Base-by-base conservation (phyloP, 768 basidiomycete genomes). In the Hypholoma sublateritium region DNA sequence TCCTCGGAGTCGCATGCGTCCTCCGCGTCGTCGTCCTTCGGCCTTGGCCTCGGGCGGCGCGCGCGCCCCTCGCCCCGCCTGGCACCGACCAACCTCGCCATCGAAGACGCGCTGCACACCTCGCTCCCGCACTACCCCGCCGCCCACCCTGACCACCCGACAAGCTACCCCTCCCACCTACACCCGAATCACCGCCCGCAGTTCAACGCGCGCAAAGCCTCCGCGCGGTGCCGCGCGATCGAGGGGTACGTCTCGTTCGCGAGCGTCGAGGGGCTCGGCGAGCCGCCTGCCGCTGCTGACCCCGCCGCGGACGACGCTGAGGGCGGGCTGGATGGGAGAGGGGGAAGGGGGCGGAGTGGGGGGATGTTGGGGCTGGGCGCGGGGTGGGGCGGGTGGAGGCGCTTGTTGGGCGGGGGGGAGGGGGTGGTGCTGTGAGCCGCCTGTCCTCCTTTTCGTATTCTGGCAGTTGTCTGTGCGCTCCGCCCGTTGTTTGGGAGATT, bases 181-280 rank as follows among this genome's bases (percentile, higher is more conserved):
- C 42, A 44, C 14, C 4, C 52, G 7, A 4, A 3, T 7, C 3
- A 28, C 2, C 28, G 28, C 14, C 73, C 79, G n/a, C 61, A 73
- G 3, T 89, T 89, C 75, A 84, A 89, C 63, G 85, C 81, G 11
- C 80, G 82, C 39, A 79, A 77, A 19, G 87, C 88, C 5, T 79
- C 79, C n/a, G 80, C 77, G 32, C 78, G 80, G 54, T 81, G 86
- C 59, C 77, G 75, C 22, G 70, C 77, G 34, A 79, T 84, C 28
- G 76, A 82, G 14, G 87, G 87, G 1, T 88, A 88, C 60, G 84
- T 89, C 35, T 82, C 80, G n/a, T 89, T 89, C 55, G 77, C 84
- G 39, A 80, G 77, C 48, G 79, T 89, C 9, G 86, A 86, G 70
- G 87, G 87, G 21, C 74, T 89, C 7, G 88, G 88, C 0, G 75